These are phyloP conservation scores for Colletotrichum sp. DNA, from an alignment of 2,329 filamentous ascomycete species.

Conservation along the genomic window DNA sequence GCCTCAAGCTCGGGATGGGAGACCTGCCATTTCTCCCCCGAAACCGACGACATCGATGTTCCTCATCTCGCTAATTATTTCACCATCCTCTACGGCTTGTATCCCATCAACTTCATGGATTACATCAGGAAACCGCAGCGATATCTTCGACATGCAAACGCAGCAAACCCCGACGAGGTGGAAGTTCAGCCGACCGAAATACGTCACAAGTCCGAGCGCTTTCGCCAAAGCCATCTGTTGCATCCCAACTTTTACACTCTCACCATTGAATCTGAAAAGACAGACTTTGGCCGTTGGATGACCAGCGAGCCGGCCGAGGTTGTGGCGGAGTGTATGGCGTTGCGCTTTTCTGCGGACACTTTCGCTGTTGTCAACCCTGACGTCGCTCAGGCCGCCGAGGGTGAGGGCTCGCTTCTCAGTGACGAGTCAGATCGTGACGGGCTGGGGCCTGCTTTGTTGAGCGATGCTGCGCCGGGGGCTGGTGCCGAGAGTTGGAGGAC, in stretches of 20 bases:
- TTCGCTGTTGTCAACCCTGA: conserved; percentile 18
- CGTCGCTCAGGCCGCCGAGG: conserved; percentile 22
- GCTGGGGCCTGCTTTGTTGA: conserved; percentile 45
- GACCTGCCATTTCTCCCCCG: conserved; percentile 64
- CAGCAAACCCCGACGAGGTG: conserved; percentile 72
- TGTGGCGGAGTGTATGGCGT: conserved; percentile 77
- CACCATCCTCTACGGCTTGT: conserved; percentile 82
- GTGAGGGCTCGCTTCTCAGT: conserved; percentile 23
- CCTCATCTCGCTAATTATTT: conserved; percentile 78
- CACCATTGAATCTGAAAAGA: conserved; percentile 81
- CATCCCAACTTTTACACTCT: conserved; percentile 86
- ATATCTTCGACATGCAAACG: conserved; percentile 76
- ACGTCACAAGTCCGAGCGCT: conserved; percentile 75
- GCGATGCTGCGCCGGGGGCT: conserved; percentile 34
- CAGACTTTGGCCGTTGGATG: conserved; percentile 77
- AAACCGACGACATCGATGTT: conserved; percentile 65
- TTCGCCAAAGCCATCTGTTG: conserved; percentile 74
- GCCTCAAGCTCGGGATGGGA: conserved; percentile 62
- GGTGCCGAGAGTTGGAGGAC: conserved; percentile 56
- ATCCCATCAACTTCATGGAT: conserved; percentile 85
- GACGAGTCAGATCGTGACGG: conserved; percentile 37
- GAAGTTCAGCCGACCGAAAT: conserved; percentile 82
- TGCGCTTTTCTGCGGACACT: conserved; percentile 49
- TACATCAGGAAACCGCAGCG: conserved; percentile 84
- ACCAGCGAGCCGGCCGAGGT: conserved; percentile 82